Evolutionary conservation across 73 alveolate species (phyloP).

Genomic region (Paramecium biaurelia): DNA sequence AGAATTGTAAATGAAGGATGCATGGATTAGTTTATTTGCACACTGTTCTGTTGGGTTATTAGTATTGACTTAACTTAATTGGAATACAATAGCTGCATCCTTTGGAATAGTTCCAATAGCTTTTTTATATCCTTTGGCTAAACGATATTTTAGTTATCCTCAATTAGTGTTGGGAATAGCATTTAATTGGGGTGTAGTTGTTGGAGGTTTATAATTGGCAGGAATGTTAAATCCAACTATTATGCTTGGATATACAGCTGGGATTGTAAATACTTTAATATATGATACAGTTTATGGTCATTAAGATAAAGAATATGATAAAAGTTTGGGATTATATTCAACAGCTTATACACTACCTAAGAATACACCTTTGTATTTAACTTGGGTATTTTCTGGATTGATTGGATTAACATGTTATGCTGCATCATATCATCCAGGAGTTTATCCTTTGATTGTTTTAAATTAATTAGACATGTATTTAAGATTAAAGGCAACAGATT

Average conservation of each 20-base stretch:
- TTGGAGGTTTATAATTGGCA: constrained; percentile 78
- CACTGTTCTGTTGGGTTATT: constrained; percentile 51
- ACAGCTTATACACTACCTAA: constrained; percentile 71
- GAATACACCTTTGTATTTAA: background rate
- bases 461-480: background rate
- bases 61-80: constrained; percentile 39
- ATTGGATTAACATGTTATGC: background rate
- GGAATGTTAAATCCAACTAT: constrained; percentile 62
- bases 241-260: constrained; percentile 52
- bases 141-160: constrained; percentile 81
- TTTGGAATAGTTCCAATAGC: constrained; percentile 80
- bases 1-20: constrained; percentile 71
- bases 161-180: constrained; percentile 79
- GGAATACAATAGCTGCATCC: constrained; percentile 58
- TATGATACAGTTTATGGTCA: constrained; percentile 90
- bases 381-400: constrained; percentile 31
- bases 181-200: constrained; percentile 83
- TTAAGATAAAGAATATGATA: constrained; percentile 81
- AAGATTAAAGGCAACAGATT: background rate
- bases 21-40: constrained; percentile 52
- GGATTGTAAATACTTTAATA: constrained; percentile 79
- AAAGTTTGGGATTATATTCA: constrained; percentile 73
- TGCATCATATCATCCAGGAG: background rate
- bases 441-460: background rate
- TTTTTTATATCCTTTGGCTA: constrained; percentile 79